A percentile compares a stretch with the other conserved stretches of the same genome.
phyloP scores from a whole-genome alignment of 31 red algal genomes.

The Porphyra umbilicalis region DNA sequence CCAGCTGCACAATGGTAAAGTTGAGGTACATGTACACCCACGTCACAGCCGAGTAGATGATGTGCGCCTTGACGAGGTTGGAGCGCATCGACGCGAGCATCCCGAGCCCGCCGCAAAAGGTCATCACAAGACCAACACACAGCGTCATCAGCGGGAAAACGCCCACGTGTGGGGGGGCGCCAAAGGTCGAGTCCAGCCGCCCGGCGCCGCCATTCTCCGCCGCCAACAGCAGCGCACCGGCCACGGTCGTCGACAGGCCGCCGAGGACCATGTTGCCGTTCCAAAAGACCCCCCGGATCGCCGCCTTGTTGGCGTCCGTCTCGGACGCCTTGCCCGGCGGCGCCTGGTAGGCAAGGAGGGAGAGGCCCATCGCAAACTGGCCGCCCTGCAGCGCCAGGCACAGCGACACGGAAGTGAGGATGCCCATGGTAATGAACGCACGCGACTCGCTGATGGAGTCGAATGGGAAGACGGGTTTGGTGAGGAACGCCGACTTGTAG shows the following conservation, averaged over 20 bases:
- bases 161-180: slow-evolving; percentile 52
- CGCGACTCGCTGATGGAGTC: slow-evolving; percentile 6
- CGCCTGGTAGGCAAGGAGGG: neutral
- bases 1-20: slow-evolving; percentile 53
- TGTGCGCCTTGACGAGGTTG: neutral
- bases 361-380: slow-evolving; percentile 25
- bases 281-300: slow-evolving; percentile 50
- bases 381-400: slow-evolving; percentile 58
- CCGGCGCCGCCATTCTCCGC: slow-evolving; percentile 3
- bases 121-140: slow-evolving; percentile 28
- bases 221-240: slow-evolving; percentile 14
- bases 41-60: slow-evolving; percentile 6
- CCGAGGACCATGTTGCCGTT: slow-evolving; percentile 31
- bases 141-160: slow-evolving; percentile 37
- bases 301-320: slow-evolving; percentile 14
- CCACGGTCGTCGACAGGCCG: slow-evolving; percentile 46
- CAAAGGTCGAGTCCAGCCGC: slow-evolving; percentile 2
- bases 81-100: slow-evolving; percentile 1
- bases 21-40: slow-evolving; percentile 50
- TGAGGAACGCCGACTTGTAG: slow-evolving; percentile 7
- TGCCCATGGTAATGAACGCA: slow-evolving; percentile 30
- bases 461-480: neutral
- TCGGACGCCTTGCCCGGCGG: neutral
- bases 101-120: slow-evolving; percentile 12
- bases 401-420: slow-evolving; percentile 44